phyloP scores from a whole-genome alignment of 768 basidiomycete species.

The Auricularia heimuer region DNA sequence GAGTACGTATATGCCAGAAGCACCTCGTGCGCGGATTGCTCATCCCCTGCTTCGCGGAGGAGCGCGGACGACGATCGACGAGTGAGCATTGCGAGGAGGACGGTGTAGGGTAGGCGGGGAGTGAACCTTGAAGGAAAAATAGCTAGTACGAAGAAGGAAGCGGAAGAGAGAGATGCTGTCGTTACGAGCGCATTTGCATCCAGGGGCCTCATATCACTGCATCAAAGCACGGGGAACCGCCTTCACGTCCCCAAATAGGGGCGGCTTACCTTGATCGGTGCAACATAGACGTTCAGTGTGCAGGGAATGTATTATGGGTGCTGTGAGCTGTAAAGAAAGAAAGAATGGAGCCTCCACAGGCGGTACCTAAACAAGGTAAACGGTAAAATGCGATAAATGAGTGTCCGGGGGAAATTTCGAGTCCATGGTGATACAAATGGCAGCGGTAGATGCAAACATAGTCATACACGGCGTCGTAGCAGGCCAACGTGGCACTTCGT shows the following conservation, averaged over 20 bases:
- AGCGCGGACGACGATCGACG: neutral
- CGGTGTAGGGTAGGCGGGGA: neutral
- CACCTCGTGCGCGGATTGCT: neutral
- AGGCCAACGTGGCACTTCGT: neutral
- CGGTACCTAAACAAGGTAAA: too few relatives aligned
- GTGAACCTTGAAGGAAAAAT: neutral
- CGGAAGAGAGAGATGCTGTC: too few relatives aligned
- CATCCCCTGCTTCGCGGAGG: neutral
- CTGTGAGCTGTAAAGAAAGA: too few relatives aligned
- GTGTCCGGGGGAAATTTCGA: neutral
- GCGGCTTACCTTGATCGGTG: too few relatives aligned
- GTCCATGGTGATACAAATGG: neutral
- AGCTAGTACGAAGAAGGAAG: neutral
- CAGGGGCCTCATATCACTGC: too few relatives aligned
- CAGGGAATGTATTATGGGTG: too few relatives aligned
- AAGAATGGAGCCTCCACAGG: too few relatives aligned
- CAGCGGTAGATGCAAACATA: neutral
- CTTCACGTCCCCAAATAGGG: too few relatives aligned
- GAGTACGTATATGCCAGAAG: neutral
- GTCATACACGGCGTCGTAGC: neutral
- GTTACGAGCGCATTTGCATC: too few relatives aligned
- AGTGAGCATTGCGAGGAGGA: neutral
- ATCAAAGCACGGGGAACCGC: too few relatives aligned
- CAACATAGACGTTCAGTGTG: too few relatives aligned
- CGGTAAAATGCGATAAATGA: neutral